Evolutionary conservation across 768 basidiomycete genomes (phyloP), one percentile per base, ranked within the genome.

Genomic region (Naganishia kalamii): DNA sequence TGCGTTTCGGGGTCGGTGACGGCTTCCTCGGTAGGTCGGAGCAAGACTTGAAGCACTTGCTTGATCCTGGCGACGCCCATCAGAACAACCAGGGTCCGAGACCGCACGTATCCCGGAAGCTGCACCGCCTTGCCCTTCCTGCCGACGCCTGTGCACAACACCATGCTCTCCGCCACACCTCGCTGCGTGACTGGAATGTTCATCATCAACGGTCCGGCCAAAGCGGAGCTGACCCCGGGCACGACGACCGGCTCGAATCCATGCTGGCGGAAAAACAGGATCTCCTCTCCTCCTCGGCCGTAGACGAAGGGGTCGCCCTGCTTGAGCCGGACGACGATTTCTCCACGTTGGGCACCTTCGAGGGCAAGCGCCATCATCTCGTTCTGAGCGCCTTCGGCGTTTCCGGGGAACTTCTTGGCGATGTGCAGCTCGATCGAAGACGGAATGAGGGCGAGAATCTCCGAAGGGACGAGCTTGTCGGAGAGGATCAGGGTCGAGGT

Each of bases 301-400:
- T 96, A 99, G 0, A 99, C 85, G 17, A 88, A 87, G 12, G 96
- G 96, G 75, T 99, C 96, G 13, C 96, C 96, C 82, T 98, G 96
- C 80, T 99, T 98, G 19, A 99, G 82, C 60, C 94, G 82, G 35
- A 99, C 88, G 27, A 99, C 93, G 6, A 85, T 88, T 65, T 91
- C 79, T 0, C 94, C 96, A 19, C 81, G 82, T 54, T 78, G 80
- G 0, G 91, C 93, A 13, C 87, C 92, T 33, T 88, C 88, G 10
- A 97, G 80, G 1, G 92, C 96, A 4, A 87, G 85, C 66, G 88
- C 85, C 91, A 96, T 94, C 83, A 98, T 86, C 79, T 98, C 96
- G 40, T 82, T 84, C 76, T 99, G 96, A 1, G 93, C 92, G 15
- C 88, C 87, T 52, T 99, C 94, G 1, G 92, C 90, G 74, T 98